phyloP scores from a whole-genome alignment of 495 filamentous ascomycete genomes.

The Tuber aestivum region DNA sequence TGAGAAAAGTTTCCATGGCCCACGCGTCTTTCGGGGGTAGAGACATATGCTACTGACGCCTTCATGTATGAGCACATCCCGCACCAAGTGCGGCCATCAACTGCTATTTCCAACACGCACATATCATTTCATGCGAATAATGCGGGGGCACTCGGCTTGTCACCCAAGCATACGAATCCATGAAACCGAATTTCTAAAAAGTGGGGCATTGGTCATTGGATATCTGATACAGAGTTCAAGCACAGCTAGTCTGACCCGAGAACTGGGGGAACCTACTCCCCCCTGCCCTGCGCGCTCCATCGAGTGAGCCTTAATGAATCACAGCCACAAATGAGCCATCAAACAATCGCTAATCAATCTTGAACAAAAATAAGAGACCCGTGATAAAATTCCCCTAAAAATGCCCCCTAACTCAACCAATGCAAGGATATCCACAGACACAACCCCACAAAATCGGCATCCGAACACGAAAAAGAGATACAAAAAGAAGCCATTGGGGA shows the following conservation, averaged over 20 bases:
- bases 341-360: not conserved
- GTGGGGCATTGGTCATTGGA: not conserved
- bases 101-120: too few species aligned
- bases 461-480: not conserved
- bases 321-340: not conserved
- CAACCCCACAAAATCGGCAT: not conserved
- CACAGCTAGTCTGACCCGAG: not conserved
- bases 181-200: not conserved
- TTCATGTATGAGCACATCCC: too few species aligned
- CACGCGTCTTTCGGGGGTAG: too few species aligned
- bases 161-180: not conserved
- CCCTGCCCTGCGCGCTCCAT: not conserved
- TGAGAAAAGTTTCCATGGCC: too few species aligned
- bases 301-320: conserved; percentile 24
- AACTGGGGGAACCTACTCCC: not conserved
- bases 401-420: not conserved
- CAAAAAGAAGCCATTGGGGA: not conserved
- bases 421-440: conserved; percentile 5
- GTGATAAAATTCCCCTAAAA: not conserved
- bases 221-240: not conserved
- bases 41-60: too few species aligned
- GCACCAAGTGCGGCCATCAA: too few species aligned
- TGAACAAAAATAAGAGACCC: not conserved
- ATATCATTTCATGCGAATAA: too few species aligned
- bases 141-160: not conserved